These are phyloP conservation scores for Cladosporium velox DNA, from an alignment of 2,329 filamentous ascomycete genomes.

Conservation along the genomic window DNA sequence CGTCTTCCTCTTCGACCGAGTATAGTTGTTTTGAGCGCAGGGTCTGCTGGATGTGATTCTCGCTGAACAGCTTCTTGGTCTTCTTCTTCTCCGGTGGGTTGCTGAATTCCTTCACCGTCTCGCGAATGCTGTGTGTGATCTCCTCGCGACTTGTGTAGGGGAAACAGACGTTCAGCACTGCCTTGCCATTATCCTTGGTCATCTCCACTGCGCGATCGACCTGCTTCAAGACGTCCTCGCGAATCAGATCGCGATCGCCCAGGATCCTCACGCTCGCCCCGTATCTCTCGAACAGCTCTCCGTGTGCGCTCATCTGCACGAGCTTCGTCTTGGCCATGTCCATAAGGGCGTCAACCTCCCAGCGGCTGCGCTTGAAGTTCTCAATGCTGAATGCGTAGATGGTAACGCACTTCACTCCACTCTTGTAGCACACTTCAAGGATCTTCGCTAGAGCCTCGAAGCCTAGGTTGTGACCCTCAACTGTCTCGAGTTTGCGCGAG, in stretches of 20 bases:
- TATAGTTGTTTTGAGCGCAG: slow-evolving; percentile 17
- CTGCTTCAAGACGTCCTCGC: slow-evolving; percentile 82
- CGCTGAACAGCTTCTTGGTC: slow-evolving; percentile 53
- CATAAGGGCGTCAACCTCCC: slow-evolving; percentile 96
- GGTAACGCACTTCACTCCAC: slow-evolving; percentile 92
- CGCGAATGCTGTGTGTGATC: slow-evolving; percentile 85
- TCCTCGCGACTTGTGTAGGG: slow-evolving; percentile 96
- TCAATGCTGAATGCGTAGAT: slow-evolving; percentile 99
- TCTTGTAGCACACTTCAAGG: slow-evolving; percentile 97
- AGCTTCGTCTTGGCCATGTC: slow-evolving; percentile 96
- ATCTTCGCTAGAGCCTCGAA: slow-evolving; percentile 95
- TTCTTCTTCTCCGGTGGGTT: slow-evolving; percentile 53
- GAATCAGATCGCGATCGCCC: slow-evolving; percentile 80
- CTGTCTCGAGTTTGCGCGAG: slow-evolving; percentile 88
- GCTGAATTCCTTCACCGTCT: slow-evolving; percentile 84
- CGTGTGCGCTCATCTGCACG: slow-evolving; percentile 86
- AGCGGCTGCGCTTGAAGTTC: slow-evolving; percentile 96
- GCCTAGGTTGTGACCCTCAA: slow-evolving; percentile 92
- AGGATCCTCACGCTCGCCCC: slow-evolving; percentile 84
- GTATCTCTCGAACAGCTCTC: slow-evolving; percentile 88
- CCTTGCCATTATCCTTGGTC: slow-evolving; percentile 79
- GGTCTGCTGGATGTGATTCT: slow-evolving; percentile 66
- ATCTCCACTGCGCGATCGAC: slow-evolving; percentile 83
- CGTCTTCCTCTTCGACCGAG: slow-evolving; percentile 52
- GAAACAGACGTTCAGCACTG: slow-evolving; percentile 90